These are phyloP conservation scores for Echria macrotheca DNA, from an alignment of 495 filamentous ascomycete genomes.

Conservation along the genomic window DNA sequence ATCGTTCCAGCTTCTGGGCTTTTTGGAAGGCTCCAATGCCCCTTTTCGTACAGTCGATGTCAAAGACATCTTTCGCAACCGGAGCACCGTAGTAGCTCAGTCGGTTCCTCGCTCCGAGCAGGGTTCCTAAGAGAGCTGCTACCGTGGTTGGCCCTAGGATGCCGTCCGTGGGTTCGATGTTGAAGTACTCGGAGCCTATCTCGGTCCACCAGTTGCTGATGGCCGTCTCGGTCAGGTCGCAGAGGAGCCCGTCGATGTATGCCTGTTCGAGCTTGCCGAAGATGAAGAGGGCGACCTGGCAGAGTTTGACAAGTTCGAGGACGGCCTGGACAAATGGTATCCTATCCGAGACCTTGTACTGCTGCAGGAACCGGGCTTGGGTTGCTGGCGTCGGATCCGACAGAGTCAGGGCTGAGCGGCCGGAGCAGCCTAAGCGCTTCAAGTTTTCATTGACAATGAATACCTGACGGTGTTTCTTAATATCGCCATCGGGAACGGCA, in stretches of 20 bases:
- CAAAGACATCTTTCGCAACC: conserved; percentile 88
- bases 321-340: conserved; percentile 72
- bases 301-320: conserved; percentile 84
- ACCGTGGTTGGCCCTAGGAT: conserved; percentile 90
- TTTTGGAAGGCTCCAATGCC: conserved; percentile 89
- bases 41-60: conserved; percentile 71
- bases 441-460: conserved; percentile 95
- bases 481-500: conserved; percentile 77
- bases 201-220: conserved; percentile 96
- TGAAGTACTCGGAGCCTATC: conserved; percentile 84
- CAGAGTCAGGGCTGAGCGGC: conserved; percentile 77
- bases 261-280: conserved; percentile 84
- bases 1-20: conserved; percentile 69
- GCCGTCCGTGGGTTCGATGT: conserved; percentile 85
- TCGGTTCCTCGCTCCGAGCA: conserved; percentile 85
- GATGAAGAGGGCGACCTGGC: conserved; percentile 80
- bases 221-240: conserved; percentile 85
- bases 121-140: conserved; percentile 76
- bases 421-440: conserved; percentile 87
- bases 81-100: conserved; percentile 74
- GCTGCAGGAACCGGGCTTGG: conserved; percentile 83
- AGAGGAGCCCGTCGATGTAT: conserved; percentile 88
- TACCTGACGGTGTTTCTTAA: conserved; percentile 70
- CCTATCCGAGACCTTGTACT: conserved; percentile 80
- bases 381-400: conserved; percentile 70